Conservation (phyloP, 306 rosid species). For the Dryas octopetala region DNA sequence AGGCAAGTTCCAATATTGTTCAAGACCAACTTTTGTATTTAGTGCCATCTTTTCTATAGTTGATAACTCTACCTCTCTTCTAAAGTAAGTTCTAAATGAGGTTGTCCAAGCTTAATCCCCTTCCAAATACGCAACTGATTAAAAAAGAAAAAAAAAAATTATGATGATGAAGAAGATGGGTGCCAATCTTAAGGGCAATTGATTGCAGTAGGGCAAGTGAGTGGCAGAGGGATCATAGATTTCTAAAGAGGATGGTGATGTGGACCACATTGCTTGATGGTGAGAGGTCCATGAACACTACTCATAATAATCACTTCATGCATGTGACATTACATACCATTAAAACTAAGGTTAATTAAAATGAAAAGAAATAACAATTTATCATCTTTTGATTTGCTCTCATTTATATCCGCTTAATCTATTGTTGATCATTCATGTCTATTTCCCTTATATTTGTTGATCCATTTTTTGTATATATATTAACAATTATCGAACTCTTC, state of each 20-base stretch:
- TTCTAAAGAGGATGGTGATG: slow-evolving; percentile 46
- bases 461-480: no score
- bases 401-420: no score
- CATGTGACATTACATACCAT: slow-evolving; percentile 19
- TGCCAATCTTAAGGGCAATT: slow-evolving; percentile 51
- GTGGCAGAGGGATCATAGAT: slow-evolving; percentile 45
- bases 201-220: slow-evolving; percentile 52
- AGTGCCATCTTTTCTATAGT: not conserved
- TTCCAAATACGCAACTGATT: not conserved
- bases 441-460: no score
- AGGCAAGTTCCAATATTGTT: no score
- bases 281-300: slow-evolving; percentile 33
- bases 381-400: not conserved
- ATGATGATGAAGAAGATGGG: slow-evolving; percentile 40
- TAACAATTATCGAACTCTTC: no score
- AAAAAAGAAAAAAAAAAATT: slow-evolving; percentile 32
- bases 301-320: slow-evolving; percentile 14
- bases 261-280: slow-evolving; percentile 54
- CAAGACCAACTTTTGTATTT: not conserved
- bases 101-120: not conserved
- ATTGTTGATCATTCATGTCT: no score
- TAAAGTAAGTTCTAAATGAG: not conserved
- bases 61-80: not conserved
- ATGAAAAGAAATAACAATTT: not conserved
- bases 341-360: not conserved